A percentile compares a stretch with the other conserved stretches of the same genome.
phyloP scores from a whole-genome alignment of 2,329 filamentous ascomycete species.

The Clarireedia sp. region DNA sequence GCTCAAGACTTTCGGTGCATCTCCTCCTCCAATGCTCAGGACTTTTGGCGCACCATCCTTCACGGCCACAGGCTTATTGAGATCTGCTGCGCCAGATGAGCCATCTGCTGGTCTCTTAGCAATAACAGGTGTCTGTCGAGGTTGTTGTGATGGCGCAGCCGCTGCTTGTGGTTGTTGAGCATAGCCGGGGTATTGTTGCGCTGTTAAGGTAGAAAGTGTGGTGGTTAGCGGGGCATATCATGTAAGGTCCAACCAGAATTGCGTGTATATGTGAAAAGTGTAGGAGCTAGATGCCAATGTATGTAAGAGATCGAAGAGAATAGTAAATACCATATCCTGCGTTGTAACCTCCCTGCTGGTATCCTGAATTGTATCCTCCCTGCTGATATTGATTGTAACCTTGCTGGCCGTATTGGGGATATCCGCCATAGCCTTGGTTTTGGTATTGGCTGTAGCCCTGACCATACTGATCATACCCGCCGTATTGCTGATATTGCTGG shows the following conservation, averaged over 20 bases:
- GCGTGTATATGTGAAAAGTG: not conserved
- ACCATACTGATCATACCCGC: conserved; percentile 46
- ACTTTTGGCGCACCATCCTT: conserved; percentile 56
- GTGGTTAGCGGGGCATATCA: not conserved
- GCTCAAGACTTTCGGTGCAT: conserved; percentile 56
- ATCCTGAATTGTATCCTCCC: conserved; percentile 33
- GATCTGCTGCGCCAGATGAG: conserved; percentile 36
- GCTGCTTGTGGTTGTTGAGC: conserved; percentile 41
- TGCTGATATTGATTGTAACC: conserved; percentile 46
- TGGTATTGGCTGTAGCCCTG: conserved; percentile 46
- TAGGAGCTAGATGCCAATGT: not conserved
- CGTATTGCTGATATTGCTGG: conserved; percentile 55
- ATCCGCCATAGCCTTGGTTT: conserved; percentile 44
- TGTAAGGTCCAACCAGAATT: not conserved
- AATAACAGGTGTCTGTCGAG: conserved; percentile 48
- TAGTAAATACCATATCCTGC: conserved; percentile 33
- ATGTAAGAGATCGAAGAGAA: not conserved
- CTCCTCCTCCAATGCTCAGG: conserved; percentile 53
- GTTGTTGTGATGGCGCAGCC: conserved; percentile 32
- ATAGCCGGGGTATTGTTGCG: conserved; percentile 47
- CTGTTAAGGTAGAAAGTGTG: conserved; percentile 21
- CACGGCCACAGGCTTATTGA: conserved; percentile 43
- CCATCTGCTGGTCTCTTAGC: conserved; percentile 52
- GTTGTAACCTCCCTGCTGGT: conserved; percentile 27
- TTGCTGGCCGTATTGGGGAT: conserved; percentile 46